A percentile compares a stretch with the other conserved stretches of the same genome.
phyloP scores from a whole-genome alignment of 1,284 basidiomycete genomes.

The Austroboletus niveus region DNA sequence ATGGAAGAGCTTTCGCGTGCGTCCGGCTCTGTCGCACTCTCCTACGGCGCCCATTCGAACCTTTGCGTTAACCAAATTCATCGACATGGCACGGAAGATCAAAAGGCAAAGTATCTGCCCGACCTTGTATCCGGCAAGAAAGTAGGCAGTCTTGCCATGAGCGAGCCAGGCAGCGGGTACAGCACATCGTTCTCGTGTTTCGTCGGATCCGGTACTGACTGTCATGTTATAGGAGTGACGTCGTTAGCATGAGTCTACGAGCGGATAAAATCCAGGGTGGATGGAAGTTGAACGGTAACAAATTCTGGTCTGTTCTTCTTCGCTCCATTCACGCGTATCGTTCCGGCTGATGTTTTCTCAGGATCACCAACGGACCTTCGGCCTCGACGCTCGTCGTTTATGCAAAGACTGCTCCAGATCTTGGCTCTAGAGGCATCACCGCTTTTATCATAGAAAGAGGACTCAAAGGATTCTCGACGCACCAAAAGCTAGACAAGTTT shows the following conservation, averaged over 20 bases:
- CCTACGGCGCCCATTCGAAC: conserved; percentile 91
- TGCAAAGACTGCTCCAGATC: conserved; percentile 82
- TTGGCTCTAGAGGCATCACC: conserved; percentile 86
- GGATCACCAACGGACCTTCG: conserved; percentile 94
- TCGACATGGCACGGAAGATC: conserved; percentile 82
- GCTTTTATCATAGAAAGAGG: conserved; percentile 87
- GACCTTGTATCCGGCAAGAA: conserved; percentile 81
- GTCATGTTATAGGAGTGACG: conserved; percentile 59
- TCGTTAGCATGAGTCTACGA: conserved; percentile 85
- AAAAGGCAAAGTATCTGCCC: conserved; percentile 87
- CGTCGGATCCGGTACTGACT: conserved; percentile 2
- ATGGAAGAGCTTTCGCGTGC: conserved; percentile 92
- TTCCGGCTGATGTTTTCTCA: conserved; percentile 29
- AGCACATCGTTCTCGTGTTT: neutral
- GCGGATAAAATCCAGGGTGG: conserved; percentile 77
- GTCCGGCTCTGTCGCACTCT: conserved; percentile 88
- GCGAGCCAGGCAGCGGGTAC: conserved; percentile 80
- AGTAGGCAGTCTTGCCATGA: conserved; percentile 93
- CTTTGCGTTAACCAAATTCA: conserved; percentile 85
- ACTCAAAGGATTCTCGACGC: conserved; percentile 84
- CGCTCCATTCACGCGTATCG: neutral
- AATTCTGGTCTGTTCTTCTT: conserved; percentile 69
- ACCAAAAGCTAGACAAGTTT: conserved; percentile 91
- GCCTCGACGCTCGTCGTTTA: conserved; percentile 92
- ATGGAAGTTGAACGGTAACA: conserved; percentile 84